phyloP scores from a whole-genome alignment of 2,329 filamentous ascomycete species.

The Neocatenulostroma microsporum region DNA sequence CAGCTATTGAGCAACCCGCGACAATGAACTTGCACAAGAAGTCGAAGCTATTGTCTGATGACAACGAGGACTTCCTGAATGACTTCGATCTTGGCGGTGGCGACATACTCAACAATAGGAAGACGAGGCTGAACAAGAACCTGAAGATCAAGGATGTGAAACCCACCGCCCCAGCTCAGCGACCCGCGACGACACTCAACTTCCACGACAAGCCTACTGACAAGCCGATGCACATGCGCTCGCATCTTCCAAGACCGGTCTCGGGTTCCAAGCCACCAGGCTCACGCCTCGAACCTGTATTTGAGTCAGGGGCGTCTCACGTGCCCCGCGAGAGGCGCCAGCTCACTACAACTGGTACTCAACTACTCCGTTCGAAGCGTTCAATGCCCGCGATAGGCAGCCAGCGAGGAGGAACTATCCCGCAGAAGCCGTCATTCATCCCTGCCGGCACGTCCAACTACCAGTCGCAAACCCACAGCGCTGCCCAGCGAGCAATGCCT shows the following conservation, averaged over 20 bases:
- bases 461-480: constrained; percentile 72
- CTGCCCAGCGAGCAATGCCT: constrained; percentile 54
- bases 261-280: constrained; percentile 37
- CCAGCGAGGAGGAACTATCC: constrained; percentile 30
- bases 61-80: constrained; percentile 69
- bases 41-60: constrained; percentile 26
- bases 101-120: constrained; percentile 66
- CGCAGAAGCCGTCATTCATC: constrained; percentile 66
- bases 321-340: constrained; percentile 51
- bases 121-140: constrained; percentile 81
- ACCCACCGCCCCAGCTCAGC: constrained; percentile 59
- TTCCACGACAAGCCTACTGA: constrained; percentile 68
- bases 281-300: constrained; percentile 82
- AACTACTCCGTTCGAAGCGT: constrained; percentile 52
- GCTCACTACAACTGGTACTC: constrained; percentile 46
- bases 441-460: constrained; percentile 65
- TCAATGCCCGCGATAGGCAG: constrained; percentile 53
- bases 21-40: constrained; percentile 30
- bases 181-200: constrained; percentile 73
- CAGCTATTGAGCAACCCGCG: constrained; percentile 28
- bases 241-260: constrained; percentile 72
- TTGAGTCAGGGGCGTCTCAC: constrained; percentile 74
- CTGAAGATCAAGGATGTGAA: constrained; percentile 70
- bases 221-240: constrained; percentile 36
- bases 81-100: constrained; percentile 81